These are phyloP conservation scores for Cetraspora pellucida DNA, from an alignment of 192 early-diverging fungal species.

Conservation along the genomic window DNA sequence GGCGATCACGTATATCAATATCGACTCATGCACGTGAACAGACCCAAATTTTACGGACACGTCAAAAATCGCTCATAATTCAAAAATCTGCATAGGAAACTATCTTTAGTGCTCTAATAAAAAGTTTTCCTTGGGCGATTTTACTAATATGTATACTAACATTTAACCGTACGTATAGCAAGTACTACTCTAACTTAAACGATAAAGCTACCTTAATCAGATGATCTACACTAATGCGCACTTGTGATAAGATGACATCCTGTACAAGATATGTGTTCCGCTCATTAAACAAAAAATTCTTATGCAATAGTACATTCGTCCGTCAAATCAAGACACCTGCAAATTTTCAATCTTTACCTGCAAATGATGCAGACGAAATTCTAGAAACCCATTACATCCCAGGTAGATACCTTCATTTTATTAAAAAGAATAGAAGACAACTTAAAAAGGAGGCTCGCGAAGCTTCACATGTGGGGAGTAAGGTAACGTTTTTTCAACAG, in stretches of 20 bases:
- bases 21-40: neutral
- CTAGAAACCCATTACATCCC: conserved; percentile 24
- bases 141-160: too few species aligned
- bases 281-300: neutral
- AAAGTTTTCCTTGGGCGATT: too few species aligned
- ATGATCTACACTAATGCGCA: too few species aligned
- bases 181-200: too few species aligned
- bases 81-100: too few species aligned
- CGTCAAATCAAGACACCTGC: neutral
- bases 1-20: neutral
- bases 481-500: neutral
- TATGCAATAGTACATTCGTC: neutral
- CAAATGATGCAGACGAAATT: conserved; percentile 13
- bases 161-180: too few species aligned
- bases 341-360: neutral
- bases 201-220: too few species aligned
- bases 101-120: too few species aligned
- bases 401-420: conserved; percentile 21
- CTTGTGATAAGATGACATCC: neutral
- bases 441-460: conserved; percentile 10
- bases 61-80: too few species aligned
- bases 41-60: neutral
- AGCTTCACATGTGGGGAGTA: neutral
- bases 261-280: neutral
- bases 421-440: conserved; percentile 20